These are phyloP conservation scores for Phylloporus arenicola DNA, from an alignment of 768 basidiomycete genomes.

Conservation along the genomic window DNA sequence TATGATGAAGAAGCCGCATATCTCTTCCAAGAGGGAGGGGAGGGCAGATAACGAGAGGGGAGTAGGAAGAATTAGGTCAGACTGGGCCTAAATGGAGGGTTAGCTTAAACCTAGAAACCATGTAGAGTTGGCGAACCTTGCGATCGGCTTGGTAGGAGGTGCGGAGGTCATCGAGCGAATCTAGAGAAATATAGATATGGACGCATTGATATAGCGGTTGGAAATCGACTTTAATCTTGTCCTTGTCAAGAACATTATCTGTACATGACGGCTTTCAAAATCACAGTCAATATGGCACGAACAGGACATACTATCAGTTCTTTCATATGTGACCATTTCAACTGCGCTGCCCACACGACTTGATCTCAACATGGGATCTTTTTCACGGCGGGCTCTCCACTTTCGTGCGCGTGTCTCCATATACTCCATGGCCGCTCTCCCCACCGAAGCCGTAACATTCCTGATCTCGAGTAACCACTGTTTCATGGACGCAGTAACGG, in stretches of 20 bases:
- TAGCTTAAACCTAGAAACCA: constrained; percentile 5
- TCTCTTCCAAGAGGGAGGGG: constrained; percentile 79
- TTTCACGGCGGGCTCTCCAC: constrained; percentile 81
- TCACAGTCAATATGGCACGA: not conserved
- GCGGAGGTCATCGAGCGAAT: constrained; percentile 85
- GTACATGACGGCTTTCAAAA: constrained; percentile 9
- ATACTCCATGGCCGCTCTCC: constrained; percentile 78
- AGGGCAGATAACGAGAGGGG: constrained; percentile 65
- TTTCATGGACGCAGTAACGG: constrained; percentile 91
- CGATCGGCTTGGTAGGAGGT: constrained; percentile 95
- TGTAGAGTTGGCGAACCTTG: constrained; percentile 46
- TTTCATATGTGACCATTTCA: constrained; percentile 88
- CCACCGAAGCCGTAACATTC: constrained; percentile 81
- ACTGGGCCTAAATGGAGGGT: constrained; percentile 71
- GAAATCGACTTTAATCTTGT: constrained; percentile 85
- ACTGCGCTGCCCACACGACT: constrained; percentile 88
- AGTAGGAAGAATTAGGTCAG: constrained; percentile 83
- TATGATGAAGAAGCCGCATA: constrained; percentile 96
- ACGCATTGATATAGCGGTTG: constrained; percentile 94
- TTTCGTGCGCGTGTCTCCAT: constrained; percentile 81
- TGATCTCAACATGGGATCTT: constrained; percentile 69
- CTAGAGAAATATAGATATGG: constrained; percentile 90
- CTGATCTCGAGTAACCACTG: constrained; percentile 96
- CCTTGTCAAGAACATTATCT: constrained; percentile 93
- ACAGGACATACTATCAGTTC: constrained; percentile 76